A percentile compares a stretch with the other conserved stretches of the same genome.
Evolutionary conservation across 2,329 filamentous ascomycete genomes (phyloP).

Genomic region (Epichloe coenophiala): DNA sequence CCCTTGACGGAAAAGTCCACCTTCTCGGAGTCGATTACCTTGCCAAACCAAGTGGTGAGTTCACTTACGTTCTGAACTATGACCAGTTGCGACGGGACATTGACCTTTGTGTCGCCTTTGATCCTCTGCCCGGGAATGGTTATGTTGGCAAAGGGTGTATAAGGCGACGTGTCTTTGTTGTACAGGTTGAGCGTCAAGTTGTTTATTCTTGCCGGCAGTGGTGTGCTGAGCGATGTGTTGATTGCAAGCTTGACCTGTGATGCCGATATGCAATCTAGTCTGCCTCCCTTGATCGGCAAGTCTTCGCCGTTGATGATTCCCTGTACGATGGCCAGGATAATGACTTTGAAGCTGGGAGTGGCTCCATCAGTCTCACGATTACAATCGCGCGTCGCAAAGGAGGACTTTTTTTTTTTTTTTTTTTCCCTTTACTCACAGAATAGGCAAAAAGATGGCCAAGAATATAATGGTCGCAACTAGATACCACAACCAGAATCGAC

Average conservation of each 20-base stretch:
- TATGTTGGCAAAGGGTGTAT: constrained; percentile 12
- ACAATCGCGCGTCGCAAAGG: not conserved
- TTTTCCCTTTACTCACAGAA: constrained; percentile 24
- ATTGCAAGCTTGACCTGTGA: constrained; percentile 22
- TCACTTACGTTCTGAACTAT: constrained; percentile 24
- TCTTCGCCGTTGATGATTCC: constrained; percentile 27
- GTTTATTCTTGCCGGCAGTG: constrained; percentile 23
- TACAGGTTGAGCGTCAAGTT: constrained; percentile 26
- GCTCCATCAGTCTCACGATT: not conserved
- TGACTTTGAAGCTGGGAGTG: constrained; percentile 27
- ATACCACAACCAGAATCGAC: constrained; percentile 31
- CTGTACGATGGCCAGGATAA: constrained; percentile 32
- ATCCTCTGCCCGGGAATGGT: constrained; percentile 11
- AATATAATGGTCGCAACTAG: constrained; percentile 26
- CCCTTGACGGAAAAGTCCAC: constrained; percentile 26
- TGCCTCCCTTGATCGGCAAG: constrained; percentile 24
- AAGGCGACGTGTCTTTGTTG: constrained; percentile 19
- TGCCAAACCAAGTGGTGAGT: constrained; percentile 24
- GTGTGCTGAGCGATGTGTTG: constrained; percentile 23
- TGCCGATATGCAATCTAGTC: constrained; percentile 20
- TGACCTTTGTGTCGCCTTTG: constrained; percentile 23
- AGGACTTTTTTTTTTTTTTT: no score
- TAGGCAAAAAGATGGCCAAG: constrained; percentile 29
- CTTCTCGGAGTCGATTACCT: constrained; percentile 23
- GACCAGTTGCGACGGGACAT: constrained; percentile 21